These are phyloP conservation scores for Tilletia horrida DNA, from an alignment of 1,284 basidiomycete species.

Conservation along the genomic window DNA sequence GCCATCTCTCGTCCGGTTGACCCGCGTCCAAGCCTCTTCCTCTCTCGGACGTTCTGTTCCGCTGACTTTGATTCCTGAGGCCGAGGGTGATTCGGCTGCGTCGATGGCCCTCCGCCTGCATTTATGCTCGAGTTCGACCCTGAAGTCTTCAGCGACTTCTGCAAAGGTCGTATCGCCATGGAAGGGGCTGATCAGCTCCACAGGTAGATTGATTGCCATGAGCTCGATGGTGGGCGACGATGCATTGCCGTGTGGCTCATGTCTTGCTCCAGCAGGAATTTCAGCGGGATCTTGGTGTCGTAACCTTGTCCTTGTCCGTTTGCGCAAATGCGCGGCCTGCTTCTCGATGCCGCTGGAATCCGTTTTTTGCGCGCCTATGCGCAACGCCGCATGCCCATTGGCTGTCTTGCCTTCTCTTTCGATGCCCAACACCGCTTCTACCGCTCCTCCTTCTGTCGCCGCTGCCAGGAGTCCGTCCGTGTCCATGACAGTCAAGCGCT, in stretches of 20 bases:
- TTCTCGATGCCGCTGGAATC: too few relatives aligned
- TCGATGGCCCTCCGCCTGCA: neutral
- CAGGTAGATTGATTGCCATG: neutral
- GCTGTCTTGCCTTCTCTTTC: neutral
- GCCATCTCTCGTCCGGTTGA: neutral
- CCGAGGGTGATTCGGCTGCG: neutral
- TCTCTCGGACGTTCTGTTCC: neutral
- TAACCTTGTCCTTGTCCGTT: neutral
- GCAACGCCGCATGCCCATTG: too few relatives aligned
- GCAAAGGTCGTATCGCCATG: neutral
- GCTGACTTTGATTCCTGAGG: neutral
- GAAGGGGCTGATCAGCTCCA: neutral
- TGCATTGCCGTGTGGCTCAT: neutral
- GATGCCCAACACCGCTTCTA: neutral
- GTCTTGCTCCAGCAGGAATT: neutral
- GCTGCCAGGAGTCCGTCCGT: neutral
- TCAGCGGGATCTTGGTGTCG: neutral
- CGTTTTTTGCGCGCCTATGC: too few relatives aligned
- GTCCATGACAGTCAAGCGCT: neutral
- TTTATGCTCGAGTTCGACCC: slow-evolving; percentile 1
- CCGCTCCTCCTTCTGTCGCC: neutral
- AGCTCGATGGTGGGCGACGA: neutral
- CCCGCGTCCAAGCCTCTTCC: neutral
- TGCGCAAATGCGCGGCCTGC: neutral
- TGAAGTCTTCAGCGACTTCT: neutral